Conservation (phyloP, 805 yeast genomes). For the Metschnikowia corniflorae region DNA sequence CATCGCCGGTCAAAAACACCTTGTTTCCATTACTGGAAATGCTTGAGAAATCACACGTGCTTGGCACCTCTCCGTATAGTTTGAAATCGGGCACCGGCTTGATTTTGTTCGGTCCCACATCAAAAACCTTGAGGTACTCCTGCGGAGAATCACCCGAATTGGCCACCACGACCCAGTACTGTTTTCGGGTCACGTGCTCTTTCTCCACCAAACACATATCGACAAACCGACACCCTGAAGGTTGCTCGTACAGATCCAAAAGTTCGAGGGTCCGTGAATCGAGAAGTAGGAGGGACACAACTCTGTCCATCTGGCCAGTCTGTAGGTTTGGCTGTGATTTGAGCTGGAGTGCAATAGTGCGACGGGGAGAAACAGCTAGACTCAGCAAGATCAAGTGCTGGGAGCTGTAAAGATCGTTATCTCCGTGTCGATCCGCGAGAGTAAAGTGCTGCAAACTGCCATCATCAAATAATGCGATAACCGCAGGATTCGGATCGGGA, state of each 20-base stretch:
- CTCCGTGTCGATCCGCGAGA: background rate
- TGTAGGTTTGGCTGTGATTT: slow-evolving; percentile 1
- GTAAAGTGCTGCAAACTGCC: slow-evolving; percentile 2
- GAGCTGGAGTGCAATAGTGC: slow-evolving; percentile 7
- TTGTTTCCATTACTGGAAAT: slow-evolving; percentile 3
- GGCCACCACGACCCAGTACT: slow-evolving; percentile 8
- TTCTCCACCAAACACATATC: slow-evolving; percentile 8
- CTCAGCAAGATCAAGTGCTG: slow-evolving; percentile 7
- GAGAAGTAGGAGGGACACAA: slow-evolving; percentile 6
- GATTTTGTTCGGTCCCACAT: slow-evolving; percentile 3
- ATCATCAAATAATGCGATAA: slow-evolving; percentile 8
- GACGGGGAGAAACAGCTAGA: slow-evolving; percentile 1
- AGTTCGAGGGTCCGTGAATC: slow-evolving; percentile 4
- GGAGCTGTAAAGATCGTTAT: slow-evolving; percentile 2
- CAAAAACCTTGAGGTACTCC: slow-evolving; percentile 3
- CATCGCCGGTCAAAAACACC: slow-evolving; percentile 9
- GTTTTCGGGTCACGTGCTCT: background rate
- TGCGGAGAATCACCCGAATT: slow-evolving; percentile 1
- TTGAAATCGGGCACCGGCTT: background rate
- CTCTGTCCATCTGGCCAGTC: slow-evolving; percentile 3
- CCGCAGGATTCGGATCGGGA: background rate
- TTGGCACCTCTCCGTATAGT: slow-evolving; percentile 7
- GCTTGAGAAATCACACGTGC: slow-evolving; percentile 5
- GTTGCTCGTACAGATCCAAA: slow-evolving; percentile 4
- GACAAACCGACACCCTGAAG: background rate